Base-by-base conservation (phyloP, 768 basidiomycete genomes). In the Mycena metata region DNA sequence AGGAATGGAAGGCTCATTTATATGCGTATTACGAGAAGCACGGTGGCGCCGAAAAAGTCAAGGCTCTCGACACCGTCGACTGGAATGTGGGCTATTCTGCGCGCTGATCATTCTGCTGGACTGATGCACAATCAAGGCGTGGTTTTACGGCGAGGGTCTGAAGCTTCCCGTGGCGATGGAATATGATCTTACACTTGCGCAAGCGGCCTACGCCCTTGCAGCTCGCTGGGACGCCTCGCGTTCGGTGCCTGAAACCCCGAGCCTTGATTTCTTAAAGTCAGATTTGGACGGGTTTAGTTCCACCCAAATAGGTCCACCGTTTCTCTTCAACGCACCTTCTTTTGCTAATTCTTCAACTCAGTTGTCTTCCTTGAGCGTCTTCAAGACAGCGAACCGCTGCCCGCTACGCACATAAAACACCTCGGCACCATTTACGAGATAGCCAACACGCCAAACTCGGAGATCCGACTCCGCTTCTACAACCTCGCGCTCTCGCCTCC, bases 361-460 rank as follows among this genome's bases (percentile, higher is more conserved):
- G 93, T 93, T 66, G 94, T 90, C 60, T 96, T 97, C 84, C 87
- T 97, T 50, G 92, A 96, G 77, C 88, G 88, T 49, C 84, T 97
- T 7, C 87, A 91, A 69, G 79, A 87, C n/a, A 88, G 86, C 73
- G 43, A 79, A 0, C 77, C 91, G 0, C 84, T 96, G 19, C 93
- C 95, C 0, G 76, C 83, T 2, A 60, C 83, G 0, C 88, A 93
- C 72, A 72, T 94, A 45, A 74, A 77, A 7, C 85, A 88, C 72
- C 89, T 96, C 60, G 92, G 87, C 67, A 50, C 77, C 74, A 21
- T 95, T 81, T 86, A 85, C 72, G 54, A 72, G 19, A 58, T 87
- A 39, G 75, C 86, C 19, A 73, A 76, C n/a, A 88, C 91, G 0
- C 72, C 83, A 21, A 96, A 96, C 76, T 88, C 89, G 17, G 95